Conservation (phyloP, 1,284 basidiomycete species). For the Amylostereum areolatum region DNA sequence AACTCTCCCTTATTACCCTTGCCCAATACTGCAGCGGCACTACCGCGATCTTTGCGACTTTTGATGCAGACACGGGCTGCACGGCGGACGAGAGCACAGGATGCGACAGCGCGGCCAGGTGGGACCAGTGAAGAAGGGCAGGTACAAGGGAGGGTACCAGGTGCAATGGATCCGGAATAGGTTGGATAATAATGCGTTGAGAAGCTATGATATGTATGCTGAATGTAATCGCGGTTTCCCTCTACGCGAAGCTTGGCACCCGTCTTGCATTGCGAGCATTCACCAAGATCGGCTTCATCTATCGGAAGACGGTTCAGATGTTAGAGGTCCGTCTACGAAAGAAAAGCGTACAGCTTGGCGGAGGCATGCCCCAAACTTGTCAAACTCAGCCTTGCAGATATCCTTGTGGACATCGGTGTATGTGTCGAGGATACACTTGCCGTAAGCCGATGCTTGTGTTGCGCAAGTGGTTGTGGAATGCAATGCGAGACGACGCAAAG, state of each 20-base stretch:
- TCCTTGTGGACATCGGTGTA: slow-evolving; percentile 77
- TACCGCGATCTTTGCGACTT: slow-evolving; percentile 46
- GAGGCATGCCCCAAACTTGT: slow-evolving; percentile 68
- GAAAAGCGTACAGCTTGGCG: slow-evolving; percentile 54
- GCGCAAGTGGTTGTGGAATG: slow-evolving; percentile 69
- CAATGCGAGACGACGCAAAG: slow-evolving; percentile 53
- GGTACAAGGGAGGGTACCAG: slow-evolving; percentile 30
- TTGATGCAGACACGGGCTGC: slow-evolving; percentile 42
- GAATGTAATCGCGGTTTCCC: slow-evolving; percentile 10
- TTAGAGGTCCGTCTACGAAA: background rate
- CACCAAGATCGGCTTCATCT: background rate
- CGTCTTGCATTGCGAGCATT: background rate
- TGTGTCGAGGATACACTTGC: slow-evolving; percentile 69
- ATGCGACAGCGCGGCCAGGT: slow-evolving; percentile 27
- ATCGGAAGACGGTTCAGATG: background rate
- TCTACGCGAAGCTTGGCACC: slow-evolving; percentile 6
- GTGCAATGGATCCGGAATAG: slow-evolving; percentile 33
- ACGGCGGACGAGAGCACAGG: slow-evolving; percentile 32
- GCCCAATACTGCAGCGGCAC: slow-evolving; percentile 46
- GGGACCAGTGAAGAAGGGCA: slow-evolving; percentile 17
- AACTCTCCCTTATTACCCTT: slow-evolving; percentile 44
- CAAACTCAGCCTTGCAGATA: slow-evolving; percentile 73
- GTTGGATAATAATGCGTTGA: slow-evolving; percentile 18
- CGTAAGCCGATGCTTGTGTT: slow-evolving; percentile 65
- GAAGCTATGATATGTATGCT: slow-evolving; percentile 5